phyloP scores from a whole-genome alignment of 208 protist genomes.

The Novymonas esmeraldas region DNA sequence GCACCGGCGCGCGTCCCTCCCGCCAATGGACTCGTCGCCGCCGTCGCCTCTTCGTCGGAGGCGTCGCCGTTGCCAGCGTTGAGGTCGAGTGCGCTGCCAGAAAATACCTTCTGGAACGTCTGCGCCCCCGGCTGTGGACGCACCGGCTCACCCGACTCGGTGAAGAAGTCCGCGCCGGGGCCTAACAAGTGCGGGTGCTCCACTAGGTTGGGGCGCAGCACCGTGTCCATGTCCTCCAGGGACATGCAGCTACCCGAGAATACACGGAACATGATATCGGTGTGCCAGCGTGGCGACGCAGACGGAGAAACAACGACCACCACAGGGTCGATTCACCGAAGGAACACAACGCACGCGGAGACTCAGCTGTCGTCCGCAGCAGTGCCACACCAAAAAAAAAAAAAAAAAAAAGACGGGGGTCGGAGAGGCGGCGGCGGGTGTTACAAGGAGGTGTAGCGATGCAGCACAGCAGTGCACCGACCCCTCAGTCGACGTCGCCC shows the following conservation, averaged over 20 bases:
- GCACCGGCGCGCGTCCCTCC: conserved; percentile 34
- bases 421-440: no score
- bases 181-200: conserved; percentile 82
- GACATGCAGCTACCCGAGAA: conserved; percentile 92
- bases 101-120: conserved; percentile 91
- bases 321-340: neutral
- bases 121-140: conserved; percentile 77
- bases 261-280: conserved; percentile 70
- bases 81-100: conserved; percentile 86
- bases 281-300: neutral
- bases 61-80: conserved; percentile 75
- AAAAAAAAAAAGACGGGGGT: conserved; percentile 3
- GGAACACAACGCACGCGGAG: neutral
- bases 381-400: conserved; percentile 14
- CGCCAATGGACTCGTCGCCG: conserved; percentile 15
- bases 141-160: conserved; percentile 81
- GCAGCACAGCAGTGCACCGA: conserved; percentile 5
- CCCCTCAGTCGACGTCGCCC: neutral
- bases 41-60: conserved; percentile 61
- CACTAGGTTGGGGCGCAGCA: conserved; percentile 67
- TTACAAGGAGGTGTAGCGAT: no score
- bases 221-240: conserved; percentile 89
- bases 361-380: neutral
- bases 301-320: neutral
- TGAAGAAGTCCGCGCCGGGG: conserved; percentile 89